Evolutionary conservation across 1,139 yeast genomes (phyloP).

Genomic region (Hyphopichia wangnamkhiaoensis): DNA sequence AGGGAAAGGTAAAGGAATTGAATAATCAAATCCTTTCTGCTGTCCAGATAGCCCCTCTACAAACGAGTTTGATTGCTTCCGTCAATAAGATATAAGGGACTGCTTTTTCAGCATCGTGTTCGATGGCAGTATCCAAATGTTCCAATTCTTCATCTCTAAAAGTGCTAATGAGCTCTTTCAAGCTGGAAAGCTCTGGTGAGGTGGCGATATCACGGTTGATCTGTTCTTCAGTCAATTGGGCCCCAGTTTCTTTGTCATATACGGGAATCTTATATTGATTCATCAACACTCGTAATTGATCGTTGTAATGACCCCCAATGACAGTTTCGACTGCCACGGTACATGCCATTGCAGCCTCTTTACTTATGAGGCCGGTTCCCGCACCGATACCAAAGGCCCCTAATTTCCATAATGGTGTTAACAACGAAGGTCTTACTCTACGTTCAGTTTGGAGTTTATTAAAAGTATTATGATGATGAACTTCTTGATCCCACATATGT

Average conservation of each 20-base stretch:
- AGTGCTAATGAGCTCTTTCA: conserved; percentile 65
- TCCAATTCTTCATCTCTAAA: conserved; percentile 96
- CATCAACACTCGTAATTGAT: conserved; percentile 76
- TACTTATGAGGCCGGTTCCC: conserved; percentile 82
- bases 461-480: conserved; percentile 85
- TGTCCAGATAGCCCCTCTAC: conserved; percentile 86
- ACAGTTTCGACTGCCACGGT: conserved; percentile 99
- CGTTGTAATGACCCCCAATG: conserved; percentile 93
- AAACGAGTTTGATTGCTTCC: conserved; percentile 80
- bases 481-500: conserved; percentile 99
- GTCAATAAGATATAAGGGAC: conserved; percentile 88
- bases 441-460: conserved; percentile 72
- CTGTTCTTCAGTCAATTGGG: conserved; percentile 21
- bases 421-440: conserved; percentile 84
- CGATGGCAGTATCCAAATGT: conserved; percentile 91
- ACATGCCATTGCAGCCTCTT: conserved; percentile 99
- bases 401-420: conserved; percentile 90
- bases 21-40: conserved; percentile 86
- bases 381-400: conserved; percentile 90
- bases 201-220: conserved; percentile 27
- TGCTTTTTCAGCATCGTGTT: conserved; percentile 89
- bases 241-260: conserved; percentile 45
- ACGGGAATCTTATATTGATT: conserved; percentile 56
- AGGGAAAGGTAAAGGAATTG: too few species aligned
- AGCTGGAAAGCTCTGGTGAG: conserved; percentile 56